Percentiles rank a stretch among this genome's conserved stretches.
phyloP scores from a whole-genome alignment of 1,139 yeast species.

The Candida mesenterica region DNA sequence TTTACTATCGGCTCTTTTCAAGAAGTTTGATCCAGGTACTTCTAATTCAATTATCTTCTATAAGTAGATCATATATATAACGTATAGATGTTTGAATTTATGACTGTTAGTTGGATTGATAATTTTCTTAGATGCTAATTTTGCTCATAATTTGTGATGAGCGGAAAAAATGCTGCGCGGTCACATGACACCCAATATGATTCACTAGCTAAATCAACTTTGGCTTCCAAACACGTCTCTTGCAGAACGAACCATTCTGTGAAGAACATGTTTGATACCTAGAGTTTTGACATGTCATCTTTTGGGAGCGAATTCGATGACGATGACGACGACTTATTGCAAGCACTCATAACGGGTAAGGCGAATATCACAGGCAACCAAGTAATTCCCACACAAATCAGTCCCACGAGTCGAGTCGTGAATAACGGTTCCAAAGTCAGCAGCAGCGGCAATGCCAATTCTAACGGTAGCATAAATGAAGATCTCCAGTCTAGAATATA shows the following conservation, averaged over 20 bases:
- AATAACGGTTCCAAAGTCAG: too few relatives aligned
- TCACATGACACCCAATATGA: constrained; percentile 1
- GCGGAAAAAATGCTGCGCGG: constrained; percentile 5
- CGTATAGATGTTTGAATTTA: constrained; percentile 2
- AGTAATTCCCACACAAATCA: constrained; percentile 9
- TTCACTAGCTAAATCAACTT: too few relatives aligned
- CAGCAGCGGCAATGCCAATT: too few relatives aligned
- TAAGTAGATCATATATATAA: constrained; percentile 7
- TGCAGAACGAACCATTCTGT: too few relatives aligned
- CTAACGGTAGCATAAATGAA: too few relatives aligned
- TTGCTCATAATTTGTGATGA: too few relatives aligned
- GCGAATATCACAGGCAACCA: constrained; percentile 9
- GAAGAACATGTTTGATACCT: too few relatives aligned
- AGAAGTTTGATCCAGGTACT: too few relatives aligned
- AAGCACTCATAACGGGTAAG: constrained; percentile 16
- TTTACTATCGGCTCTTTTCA: constrained; percentile 2
- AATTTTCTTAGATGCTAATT: too few relatives aligned
- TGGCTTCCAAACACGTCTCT: too few relatives aligned
- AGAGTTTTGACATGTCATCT: constrained; percentile 15
- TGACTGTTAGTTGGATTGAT: not conserved
- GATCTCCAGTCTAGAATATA: constrained; percentile 30
- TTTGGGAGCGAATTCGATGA: constrained; percentile 37
- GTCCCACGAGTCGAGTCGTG: not conserved
- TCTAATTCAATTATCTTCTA: too few relatives aligned
- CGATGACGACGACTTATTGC: constrained; percentile 39